Base-by-base conservation (phyloP, 306 rosid species). In the Corylus heterophylla region DNA sequence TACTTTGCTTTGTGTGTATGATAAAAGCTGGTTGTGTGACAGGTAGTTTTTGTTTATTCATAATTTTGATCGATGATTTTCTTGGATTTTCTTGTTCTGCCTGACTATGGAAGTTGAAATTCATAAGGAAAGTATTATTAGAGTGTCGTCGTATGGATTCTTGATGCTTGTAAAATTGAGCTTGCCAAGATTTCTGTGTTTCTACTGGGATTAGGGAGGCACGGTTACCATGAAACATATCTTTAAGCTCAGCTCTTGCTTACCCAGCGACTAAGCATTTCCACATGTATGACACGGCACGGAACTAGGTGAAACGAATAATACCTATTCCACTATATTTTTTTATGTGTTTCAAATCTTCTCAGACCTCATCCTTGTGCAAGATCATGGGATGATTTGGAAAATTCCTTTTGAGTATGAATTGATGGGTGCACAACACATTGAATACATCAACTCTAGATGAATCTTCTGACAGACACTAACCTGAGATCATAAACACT, bases 1-100 rank as follows among this genome's bases (percentile, higher is more conserved):
- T 71, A 16, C 7, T 11, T 55, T 18, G 9, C 25, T 27, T 9
- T 2, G 3, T 25, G 45, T 50, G 44, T 47, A 54, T 18, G 20
- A 51, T 72, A 20, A 37, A 74, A 52, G 14, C 29, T 22, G 45
- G 71, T 9, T 47, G 73, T 51, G 61, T 56, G 56, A 2, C 18
- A 25, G 63, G 7, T 72, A 45, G 27, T 73, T 76, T 58, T 37
- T 39, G 72, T 42, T 68, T 64, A 25, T 59, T 59, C 66, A 25
- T 9, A 58, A 42, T 27, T 25, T 12, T 31, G 9, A 31, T 13
- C 39, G 56, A 12, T 63, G 42, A 17, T 14, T 31, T 27, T 13
- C 20, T 58, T 22, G 11, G 11, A 22, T 62, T 62, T 31, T 62
- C 71, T 67, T 67, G 71, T 67, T 67, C 71, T 39, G 71, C 50